These are phyloP conservation scores for Rhinocladiella mackenziei DNA, from an alignment of 2,329 filamentous ascomycete genomes.

Conservation along the genomic window DNA sequence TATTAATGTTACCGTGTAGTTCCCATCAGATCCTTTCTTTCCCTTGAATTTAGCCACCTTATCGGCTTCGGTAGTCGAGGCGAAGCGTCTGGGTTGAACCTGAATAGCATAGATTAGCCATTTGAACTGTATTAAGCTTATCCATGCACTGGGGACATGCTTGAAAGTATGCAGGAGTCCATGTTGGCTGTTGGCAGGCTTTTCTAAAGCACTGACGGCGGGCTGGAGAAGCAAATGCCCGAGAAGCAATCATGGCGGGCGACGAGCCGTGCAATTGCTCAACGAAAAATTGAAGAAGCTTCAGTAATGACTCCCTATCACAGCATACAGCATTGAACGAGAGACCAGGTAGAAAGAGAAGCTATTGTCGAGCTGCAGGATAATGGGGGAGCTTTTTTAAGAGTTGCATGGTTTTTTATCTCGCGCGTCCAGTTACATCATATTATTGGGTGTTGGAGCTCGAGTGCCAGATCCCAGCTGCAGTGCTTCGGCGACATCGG, in stretches of 20 bases:
- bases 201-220: constrained; percentile 70
- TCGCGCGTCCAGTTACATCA: constrained; percentile 19
- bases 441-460: constrained; percentile 2
- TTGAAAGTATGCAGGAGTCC: constrained; percentile 52
- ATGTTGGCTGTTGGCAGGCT: constrained; percentile 48
- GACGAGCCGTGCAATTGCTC: constrained; percentile 6
- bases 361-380: constrained; percentile 10
- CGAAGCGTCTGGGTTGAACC: constrained; percentile 58
- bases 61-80: constrained; percentile 50
- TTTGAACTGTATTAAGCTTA: constrained; percentile 3
- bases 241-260: constrained; percentile 73
- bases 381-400: constrained; percentile 20
- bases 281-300: constrained; percentile 25
- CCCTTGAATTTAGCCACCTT: constrained; percentile 92
- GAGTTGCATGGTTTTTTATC: constrained; percentile 11
- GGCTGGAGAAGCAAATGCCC: constrained; percentile 70
- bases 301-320: constrained; percentile 28
- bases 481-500: constrained; percentile 5
- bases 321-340: constrained; percentile 20
- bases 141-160: constrained; percentile 44
- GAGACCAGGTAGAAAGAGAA: constrained; percentile 8
- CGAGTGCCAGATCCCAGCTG: neutral
- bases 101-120: constrained; percentile 17
- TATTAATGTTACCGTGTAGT: constrained; percentile 93
- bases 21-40: constrained; percentile 82